These are phyloP conservation scores for Zasmidium cellare DNA, from an alignment of 2,329 filamentous ascomycete species.

Conservation along the genomic window DNA sequence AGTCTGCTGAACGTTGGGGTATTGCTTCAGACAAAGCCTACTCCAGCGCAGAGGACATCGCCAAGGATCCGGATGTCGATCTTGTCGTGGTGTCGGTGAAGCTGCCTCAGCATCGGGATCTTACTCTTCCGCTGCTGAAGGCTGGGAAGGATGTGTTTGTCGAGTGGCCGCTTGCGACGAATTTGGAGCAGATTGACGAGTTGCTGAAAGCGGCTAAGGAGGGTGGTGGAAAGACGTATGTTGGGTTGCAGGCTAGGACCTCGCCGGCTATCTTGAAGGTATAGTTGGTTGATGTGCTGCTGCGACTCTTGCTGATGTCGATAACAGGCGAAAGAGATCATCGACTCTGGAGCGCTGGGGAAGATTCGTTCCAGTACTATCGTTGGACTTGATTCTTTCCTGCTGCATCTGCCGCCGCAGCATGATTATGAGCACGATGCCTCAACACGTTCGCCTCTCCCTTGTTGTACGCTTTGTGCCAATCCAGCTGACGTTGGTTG, in stretches of 20 bases:
- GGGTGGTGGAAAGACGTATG: slow-evolving; percentile 45
- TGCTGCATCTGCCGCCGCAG: background rate
- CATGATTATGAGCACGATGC: background rate
- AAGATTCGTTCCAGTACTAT: background rate
- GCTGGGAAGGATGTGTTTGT: slow-evolving; percentile 49
- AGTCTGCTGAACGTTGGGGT: background rate
- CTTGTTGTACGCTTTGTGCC: background rate
- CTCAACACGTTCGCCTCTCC: background rate
- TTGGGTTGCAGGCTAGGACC: slow-evolving; percentile 51
- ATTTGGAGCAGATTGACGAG: slow-evolving; percentile 48
- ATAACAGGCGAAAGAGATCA: slow-evolving; percentile 42
- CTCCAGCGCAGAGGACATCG: slow-evolving; percentile 43
- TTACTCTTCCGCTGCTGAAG: slow-evolving; percentile 38
- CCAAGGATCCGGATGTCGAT: slow-evolving; percentile 48
- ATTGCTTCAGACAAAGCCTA: slow-evolving; percentile 42
- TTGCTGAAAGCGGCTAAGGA: slow-evolving; percentile 42
- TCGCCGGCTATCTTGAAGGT: slow-evolving; percentile 43
- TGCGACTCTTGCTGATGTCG: background rate
- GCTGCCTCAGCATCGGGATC: slow-evolving; percentile 45
- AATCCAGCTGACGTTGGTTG: background rate
- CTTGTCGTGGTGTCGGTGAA: slow-evolving; percentile 49
- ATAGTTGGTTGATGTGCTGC: slow-evolving; percentile 37
- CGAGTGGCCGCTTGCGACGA: slow-evolving; percentile 45
- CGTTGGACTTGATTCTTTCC: background rate
- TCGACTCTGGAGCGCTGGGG: slow-evolving; percentile 26